Evolutionary conservation across 306 rosid genomes (phyloP).

Genomic region (Echinosophora koreensis): DNA sequence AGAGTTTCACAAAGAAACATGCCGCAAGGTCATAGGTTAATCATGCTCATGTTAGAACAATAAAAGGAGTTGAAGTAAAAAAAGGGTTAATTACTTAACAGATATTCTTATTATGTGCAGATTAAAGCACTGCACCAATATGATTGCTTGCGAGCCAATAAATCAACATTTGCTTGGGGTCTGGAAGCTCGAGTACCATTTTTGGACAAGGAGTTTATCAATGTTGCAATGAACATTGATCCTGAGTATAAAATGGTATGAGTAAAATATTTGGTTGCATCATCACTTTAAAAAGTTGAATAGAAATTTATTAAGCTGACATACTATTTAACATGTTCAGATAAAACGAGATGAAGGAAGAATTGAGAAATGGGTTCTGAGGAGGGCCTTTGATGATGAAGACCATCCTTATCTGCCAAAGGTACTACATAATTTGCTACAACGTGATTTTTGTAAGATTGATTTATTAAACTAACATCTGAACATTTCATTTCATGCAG

Average conservation of each 20-base stretch:
- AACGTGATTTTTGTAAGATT: not conserved
- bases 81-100: not conserved
- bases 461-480: constrained; percentile 35
- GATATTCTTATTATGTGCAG: constrained; percentile 54
- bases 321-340: constrained; percentile 51
- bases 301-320: not conserved
- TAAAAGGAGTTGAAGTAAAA: not conserved
- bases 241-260: constrained; percentile 82
- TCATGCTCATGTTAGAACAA: constrained; percentile 28
- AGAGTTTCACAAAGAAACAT: constrained; percentile 92
- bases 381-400: constrained; percentile 94
- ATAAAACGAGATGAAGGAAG: constrained; percentile 77
- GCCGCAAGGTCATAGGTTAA: constrained; percentile 73
- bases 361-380: constrained; percentile 89
- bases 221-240: constrained; percentile 87
- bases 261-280: not conserved
- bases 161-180: constrained; percentile 96
- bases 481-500: constrained; percentile 57
- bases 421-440: constrained; percentile 54
- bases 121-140: constrained; percentile 90
- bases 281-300: constrained; percentile 21
- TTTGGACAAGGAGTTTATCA: constrained; percentile 82
- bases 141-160: constrained; percentile 93
- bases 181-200: constrained; percentile 95
- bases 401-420: constrained; percentile 91